A percentile compares a stretch with the other conserved stretches of the same genome.
phyloP scores from a whole-genome alignment of 495 filamentous ascomycete genomes.

The Sordaria brevicollis region DNA sequence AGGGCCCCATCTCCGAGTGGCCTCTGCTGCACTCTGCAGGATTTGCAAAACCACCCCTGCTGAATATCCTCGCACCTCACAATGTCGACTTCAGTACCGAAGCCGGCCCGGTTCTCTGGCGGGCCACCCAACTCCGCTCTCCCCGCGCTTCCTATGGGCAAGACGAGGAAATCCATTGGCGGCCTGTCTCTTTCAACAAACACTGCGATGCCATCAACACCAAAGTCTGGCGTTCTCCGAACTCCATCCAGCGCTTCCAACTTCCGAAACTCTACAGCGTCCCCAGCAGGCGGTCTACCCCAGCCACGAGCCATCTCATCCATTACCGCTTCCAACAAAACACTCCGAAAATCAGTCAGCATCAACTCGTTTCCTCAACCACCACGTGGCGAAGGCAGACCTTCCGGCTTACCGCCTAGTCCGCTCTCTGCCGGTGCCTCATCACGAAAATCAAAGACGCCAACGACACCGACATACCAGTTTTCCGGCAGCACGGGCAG shows the following conservation, averaged over 20 bases:
- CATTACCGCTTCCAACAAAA: slow-evolving; percentile 45
- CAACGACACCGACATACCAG: slow-evolving; percentile 25
- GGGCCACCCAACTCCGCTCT: slow-evolving; percentile 56
- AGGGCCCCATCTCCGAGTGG: not conserved
- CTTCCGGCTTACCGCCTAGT: slow-evolving; percentile 47
- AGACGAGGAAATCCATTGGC: slow-evolving; percentile 54
- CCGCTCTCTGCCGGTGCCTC: slow-evolving; percentile 41
- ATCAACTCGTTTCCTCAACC: slow-evolving; percentile 91
- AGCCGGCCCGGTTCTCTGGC: slow-evolving; percentile 48
- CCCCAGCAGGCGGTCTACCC: slow-evolving; percentile 38
- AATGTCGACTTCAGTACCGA: slow-evolving; percentile 58
- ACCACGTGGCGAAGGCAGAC: slow-evolving; percentile 50
- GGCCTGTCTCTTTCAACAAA: slow-evolving; percentile 36
- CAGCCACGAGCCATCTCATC: slow-evolving; percentile 40
- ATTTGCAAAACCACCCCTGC: not conserved
- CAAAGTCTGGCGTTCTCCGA: slow-evolving; percentile 46
- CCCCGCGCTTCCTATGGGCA: slow-evolving; percentile 60
- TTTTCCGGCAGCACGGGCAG: slow-evolving; percentile 52
- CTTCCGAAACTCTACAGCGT: slow-evolving; percentile 31
- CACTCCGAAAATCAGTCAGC: slow-evolving; percentile 75
- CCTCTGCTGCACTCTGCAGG: not conserved
- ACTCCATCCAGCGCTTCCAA: slow-evolving; percentile 46
- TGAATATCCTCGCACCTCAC: not conserved
- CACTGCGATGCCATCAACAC: slow-evolving; percentile 34
- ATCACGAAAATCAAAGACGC: slow-evolving; percentile 30